Conservation (phyloP, 2,329 filamentous ascomycete species). For the Colletotrichum shisoi region DNA sequence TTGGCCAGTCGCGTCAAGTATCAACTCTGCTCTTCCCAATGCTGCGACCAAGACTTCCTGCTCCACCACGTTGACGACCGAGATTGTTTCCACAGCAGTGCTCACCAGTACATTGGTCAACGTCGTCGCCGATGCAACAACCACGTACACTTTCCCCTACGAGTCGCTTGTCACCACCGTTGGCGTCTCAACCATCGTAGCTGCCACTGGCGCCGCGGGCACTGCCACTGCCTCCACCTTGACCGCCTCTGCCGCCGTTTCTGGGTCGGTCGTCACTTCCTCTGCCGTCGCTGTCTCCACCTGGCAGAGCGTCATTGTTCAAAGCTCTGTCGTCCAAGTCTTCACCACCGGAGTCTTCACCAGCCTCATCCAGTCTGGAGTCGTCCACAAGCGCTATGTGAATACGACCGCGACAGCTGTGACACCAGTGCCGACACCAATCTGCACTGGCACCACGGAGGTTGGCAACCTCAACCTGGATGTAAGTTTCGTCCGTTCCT, state of each 20-base stretch:
- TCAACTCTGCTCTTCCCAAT: slow-evolving; percentile 7
- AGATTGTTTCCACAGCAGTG: slow-evolving; percentile 37
- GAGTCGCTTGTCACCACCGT: slow-evolving; percentile 37
- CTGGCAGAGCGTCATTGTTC: slow-evolving; percentile 40
- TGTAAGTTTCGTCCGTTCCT: slow-evolving; percentile 47
- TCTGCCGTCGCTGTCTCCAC: slow-evolving; percentile 43
- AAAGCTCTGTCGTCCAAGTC: slow-evolving; percentile 22
- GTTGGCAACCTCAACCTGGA: slow-evolving; percentile 52
- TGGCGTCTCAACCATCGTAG: slow-evolving; percentile 38
- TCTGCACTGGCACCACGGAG: slow-evolving; percentile 40
- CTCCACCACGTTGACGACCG: slow-evolving; percentile 5
- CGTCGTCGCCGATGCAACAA: slow-evolving; percentile 50
- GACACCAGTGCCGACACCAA: slow-evolving; percentile 34
- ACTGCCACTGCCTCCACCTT: slow-evolving; percentile 4
- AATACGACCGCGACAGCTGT: slow-evolving; percentile 19
- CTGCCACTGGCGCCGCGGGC: slow-evolving; percentile 44
- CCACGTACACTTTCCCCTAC: slow-evolving; percentile 49
- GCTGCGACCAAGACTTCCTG: slow-evolving; percentile 21
- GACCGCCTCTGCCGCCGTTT: not conserved
- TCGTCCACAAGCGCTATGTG: slow-evolving; percentile 19
- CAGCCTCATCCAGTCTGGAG: slow-evolving; percentile 12
- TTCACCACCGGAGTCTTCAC: slow-evolving; percentile 21
- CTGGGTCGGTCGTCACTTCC: not conserved
- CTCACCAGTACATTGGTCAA: slow-evolving; percentile 53
- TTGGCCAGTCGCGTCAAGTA: slow-evolving; percentile 11